Conservation (phyloP, 352 stramenopile species). For the Phytopythium cucurbitacearum region DNA sequence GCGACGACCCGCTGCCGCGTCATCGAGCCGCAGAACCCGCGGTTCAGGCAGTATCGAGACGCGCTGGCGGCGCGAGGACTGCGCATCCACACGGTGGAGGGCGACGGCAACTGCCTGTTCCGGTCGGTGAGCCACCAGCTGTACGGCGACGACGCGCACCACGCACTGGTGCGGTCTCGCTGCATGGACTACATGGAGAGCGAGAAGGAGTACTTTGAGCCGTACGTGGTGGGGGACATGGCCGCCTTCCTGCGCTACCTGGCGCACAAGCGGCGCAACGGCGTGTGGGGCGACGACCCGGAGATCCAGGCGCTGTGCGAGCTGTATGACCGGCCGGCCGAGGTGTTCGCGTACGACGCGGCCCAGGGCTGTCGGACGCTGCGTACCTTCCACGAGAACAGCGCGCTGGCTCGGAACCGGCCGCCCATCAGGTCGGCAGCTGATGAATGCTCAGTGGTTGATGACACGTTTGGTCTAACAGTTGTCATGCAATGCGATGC, state of each 20-base stretch:
- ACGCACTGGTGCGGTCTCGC: conserved; percentile 83
- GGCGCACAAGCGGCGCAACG: conserved; percentile 81
- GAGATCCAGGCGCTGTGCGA: conserved; percentile 96
- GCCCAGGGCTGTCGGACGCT: conserved; percentile 68
- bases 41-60: conserved; percentile 68
- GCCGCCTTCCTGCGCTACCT: conserved; percentile 89
- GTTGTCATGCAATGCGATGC: conserved; percentile 1
- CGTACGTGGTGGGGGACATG: conserved; percentile 87
- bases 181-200: conserved; percentile 97
- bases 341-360: conserved; percentile 89
- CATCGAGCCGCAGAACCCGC: conserved; percentile 68
- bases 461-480: not conserved
- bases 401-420: conserved; percentile 41
- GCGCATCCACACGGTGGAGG: conserved; percentile 70
- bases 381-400: conserved; percentile 87
- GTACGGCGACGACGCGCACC: conserved; percentile 91
- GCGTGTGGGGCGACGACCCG: conserved; percentile 94
- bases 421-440: conserved; percentile 58
- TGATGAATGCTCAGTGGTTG: conserved; percentile 1
- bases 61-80: conserved; percentile 36
- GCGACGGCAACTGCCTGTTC: conserved; percentile 98
- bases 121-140: conserved; percentile 95
- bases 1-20: conserved; percentile 40
- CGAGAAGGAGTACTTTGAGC: conserved; percentile 92
- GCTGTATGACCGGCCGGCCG: conserved; percentile 88